Base-by-base conservation (phyloP, 495 filamentous ascomycete genomes). In the Neurospora discreta region DNA sequence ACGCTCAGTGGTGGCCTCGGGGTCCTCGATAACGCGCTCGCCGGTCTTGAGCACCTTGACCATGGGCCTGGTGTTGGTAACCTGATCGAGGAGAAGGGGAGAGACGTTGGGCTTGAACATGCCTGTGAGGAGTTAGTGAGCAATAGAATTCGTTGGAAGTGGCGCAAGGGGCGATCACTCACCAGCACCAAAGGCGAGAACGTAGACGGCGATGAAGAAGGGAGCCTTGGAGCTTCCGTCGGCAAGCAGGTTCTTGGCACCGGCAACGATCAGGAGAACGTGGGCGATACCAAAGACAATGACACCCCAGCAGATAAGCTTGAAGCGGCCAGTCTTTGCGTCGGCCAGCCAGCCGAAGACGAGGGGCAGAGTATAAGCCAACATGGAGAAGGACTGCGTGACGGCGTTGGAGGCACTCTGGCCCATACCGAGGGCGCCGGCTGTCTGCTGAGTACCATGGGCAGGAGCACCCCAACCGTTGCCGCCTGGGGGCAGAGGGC, bases 61-160 rank as follows among this genome's bases (percentile, higher is more conserved):
- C 36, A 75, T 81, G 30, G 83, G 83, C 6, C 81, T 82, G 3
- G 77, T 85, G 20, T 81, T 81, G 20, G 83, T 83, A 43, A 89
- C 86, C 75, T 90, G 88, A 70, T 90, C 88, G 23, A 87, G 86
- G 71, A 86, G 78, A 38, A 89, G 79, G 2, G 89, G 88, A n/a
- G 86, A 87, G 65, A 91, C 88, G 72, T 90, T 90, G 71, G 88
- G 86, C 82, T 91, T 90, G 82, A 91, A 85, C 82, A 86, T 85
- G 71, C 82, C 85, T 80, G 70, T 23, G 39, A 71, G 11, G 39
- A 52, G 23, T 42, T 70, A 36, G 42, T 71, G 33, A 36, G 33
- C 33, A 36, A n/a, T 38, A 26, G 26, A 15, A 36, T 5, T 30
- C 2, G 10, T n/a, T 11, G n/a, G 11, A 23, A 69, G 6, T 41